Conservation (phyloP, 2,329 filamentous ascomycete genomes). For the Diaporthe caulivora region DNA sequence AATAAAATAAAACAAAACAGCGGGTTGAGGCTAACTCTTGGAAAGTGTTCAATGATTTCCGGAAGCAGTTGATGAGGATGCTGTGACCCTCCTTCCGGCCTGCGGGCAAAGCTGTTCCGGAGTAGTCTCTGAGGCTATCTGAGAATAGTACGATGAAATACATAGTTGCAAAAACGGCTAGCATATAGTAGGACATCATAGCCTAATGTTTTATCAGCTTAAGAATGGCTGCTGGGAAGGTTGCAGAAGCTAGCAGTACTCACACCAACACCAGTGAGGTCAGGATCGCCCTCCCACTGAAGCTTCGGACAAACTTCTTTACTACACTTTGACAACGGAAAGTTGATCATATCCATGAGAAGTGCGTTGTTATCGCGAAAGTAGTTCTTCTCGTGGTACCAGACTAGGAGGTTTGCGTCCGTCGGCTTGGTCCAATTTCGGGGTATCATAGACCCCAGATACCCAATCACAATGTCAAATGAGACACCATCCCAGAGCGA, state of each 20-base stretch:
- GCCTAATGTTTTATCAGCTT: constrained; percentile 21
- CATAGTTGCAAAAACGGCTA: constrained; percentile 36
- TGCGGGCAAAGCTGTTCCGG: constrained; percentile 14
- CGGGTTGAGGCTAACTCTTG: constrained; percentile 28
- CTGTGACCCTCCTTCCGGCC: constrained; percentile 10
- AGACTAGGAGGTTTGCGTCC: constrained; percentile 22
- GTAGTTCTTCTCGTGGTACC: constrained; percentile 26
- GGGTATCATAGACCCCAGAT: constrained; percentile 23
- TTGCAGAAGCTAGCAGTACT: not conserved
- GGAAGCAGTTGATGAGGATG: constrained; percentile 26
- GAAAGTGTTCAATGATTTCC: constrained; percentile 11
- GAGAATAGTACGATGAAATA: constrained; percentile 36
- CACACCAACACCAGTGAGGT: constrained; percentile 38
- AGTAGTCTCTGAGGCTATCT: constrained; percentile 25
- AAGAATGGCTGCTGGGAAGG: not conserved
- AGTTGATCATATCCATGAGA: constrained; percentile 20
- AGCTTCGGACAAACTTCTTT: constrained; percentile 37
- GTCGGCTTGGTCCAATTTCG: constrained; percentile 29
- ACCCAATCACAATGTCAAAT: constrained; percentile 22
- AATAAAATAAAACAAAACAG: too few relatives aligned
- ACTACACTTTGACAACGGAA: constrained; percentile 20
- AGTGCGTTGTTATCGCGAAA: constrained; percentile 10
- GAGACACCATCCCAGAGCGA: constrained; percentile 25
- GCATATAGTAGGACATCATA: constrained; percentile 38
- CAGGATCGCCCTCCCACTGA: constrained; percentile 37